Evolutionary conservation across 2,329 filamentous ascomycete species (phyloP).

Genomic region (Cercospora brassicicola): DNA sequence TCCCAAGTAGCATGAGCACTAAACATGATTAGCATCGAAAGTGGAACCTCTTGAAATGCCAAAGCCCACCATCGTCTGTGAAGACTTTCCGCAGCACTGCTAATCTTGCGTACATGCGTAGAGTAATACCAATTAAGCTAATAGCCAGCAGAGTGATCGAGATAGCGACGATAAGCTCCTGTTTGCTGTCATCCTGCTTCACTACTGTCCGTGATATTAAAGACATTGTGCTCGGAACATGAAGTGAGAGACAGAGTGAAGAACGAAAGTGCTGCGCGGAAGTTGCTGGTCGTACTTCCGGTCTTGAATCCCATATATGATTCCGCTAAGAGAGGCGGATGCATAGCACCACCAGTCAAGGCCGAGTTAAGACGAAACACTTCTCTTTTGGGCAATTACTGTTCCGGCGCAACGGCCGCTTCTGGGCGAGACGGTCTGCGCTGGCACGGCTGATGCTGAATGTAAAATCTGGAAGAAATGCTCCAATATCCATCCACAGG

Average conservation of each 20-base stretch:
- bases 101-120: slow-evolving; percentile 19
- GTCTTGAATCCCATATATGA: not conserved
- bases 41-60: not conserved
- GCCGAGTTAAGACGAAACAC: not conserved
- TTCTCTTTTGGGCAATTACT: slow-evolving; percentile 1
- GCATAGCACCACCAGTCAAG: not conserved
- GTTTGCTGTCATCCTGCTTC: slow-evolving; percentile 11
- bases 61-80: slow-evolving; percentile 21
- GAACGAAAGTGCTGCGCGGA: not conserved
- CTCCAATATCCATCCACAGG: not conserved
- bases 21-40: slow-evolving; percentile 1
- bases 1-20: slow-evolving; percentile 20
- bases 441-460: not conserved
- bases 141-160: slow-evolving; percentile 19
- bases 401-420: not conserved
- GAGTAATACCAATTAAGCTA: slow-evolving; percentile 13
- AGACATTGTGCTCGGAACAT: not conserved
- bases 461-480: not conserved
- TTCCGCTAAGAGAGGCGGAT: not conserved
- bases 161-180: slow-evolving; percentile 20
- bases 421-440: not conserved
- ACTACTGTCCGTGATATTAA: not conserved
- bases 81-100: slow-evolving; percentile 21
- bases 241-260: not conserved
- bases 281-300: not conserved